A percentile compares a stretch with the other conserved stretches of the same genome.
Evolutionary conservation across 2,329 filamentous ascomycete genomes (phyloP).

Genomic region (Fusarium sp.): DNA sequence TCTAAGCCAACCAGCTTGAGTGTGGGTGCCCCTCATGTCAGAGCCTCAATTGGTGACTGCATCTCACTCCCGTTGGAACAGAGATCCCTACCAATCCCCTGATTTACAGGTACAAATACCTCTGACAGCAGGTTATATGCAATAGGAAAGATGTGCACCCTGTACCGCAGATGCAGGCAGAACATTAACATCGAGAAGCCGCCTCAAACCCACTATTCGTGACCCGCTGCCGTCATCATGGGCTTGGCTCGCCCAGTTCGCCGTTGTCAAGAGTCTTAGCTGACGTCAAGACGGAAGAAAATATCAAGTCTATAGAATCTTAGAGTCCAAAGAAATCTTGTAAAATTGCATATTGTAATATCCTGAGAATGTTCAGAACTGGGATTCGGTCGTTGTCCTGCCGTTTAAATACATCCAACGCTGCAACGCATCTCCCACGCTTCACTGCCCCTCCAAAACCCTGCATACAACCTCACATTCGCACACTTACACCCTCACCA

Average conservation of each 20-base stretch:
- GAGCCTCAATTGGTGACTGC: neutral
- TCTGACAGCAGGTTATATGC: neutral
- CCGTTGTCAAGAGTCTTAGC: neutral
- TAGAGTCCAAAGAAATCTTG: neutral
- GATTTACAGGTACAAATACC: constrained; percentile 25
- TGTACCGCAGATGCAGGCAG: neutral
- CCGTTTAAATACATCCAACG: constrained; percentile 1
- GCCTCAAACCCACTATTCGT: constrained; percentile 20
- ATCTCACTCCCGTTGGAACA: constrained; percentile 11
- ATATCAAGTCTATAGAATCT: neutral
- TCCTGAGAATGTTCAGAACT: constrained; percentile 7
- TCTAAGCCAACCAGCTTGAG: neutral
- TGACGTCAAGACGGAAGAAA: constrained; percentile 26
- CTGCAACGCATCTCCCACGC: neutral
- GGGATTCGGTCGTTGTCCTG: neutral
- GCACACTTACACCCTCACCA: neutral
- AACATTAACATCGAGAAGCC: neutral
- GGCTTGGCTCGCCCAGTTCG: constrained; percentile 22
- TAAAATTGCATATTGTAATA: neutral
- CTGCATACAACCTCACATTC: neutral
- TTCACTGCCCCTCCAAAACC: neutral
- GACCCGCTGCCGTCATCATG: constrained; percentile 35
- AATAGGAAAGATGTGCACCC: neutral
- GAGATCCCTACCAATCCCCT: constrained; percentile 3
- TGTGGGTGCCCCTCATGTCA: constrained; percentile 1